Base-by-base conservation (phyloP, 371 early-diverging fungal species). In the Cokeromyces recurvatus region DNA sequence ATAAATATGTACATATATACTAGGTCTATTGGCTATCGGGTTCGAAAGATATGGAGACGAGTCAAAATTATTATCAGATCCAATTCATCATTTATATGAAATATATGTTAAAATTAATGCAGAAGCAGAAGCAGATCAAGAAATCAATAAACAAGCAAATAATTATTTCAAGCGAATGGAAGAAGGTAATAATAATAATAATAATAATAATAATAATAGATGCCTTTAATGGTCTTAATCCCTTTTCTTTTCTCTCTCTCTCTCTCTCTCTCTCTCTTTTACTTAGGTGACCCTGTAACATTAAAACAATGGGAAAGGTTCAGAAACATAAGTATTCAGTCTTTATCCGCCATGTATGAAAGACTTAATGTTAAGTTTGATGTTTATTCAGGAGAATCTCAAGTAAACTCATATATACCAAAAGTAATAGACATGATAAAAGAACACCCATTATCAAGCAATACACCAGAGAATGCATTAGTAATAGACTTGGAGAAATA, bases 311-410 rank as follows among this genome's bases (percentile, higher is more conserved):
- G 99, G 99, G 69, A 74, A 46, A 70, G 71, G 31, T 96, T 99
- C 71, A 79, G 97, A 29, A 82, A 91, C 3, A 59, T 97, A 47
- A 90, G 90, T 43, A 94, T 98, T 31, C 75, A 68, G 23, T 86
- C 90, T 48, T 99, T 95, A 77, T 78, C 84, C 46, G 65, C 81
- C 12, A 81, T 91, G 7, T 99, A 99, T 53, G 78, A 79, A 12
- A 85, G 93, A 38, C 74, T 99, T 21, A 88, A 89, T 54, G 82
- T 98, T 55, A 59, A 82, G 21, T 99, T 99, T 74, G 98, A 98
- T 56, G 80, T 89, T 8, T 99, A 95, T 72, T 92, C 95, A 0
- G 99, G 99, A 31, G 99, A 99, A 71, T 95, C 97, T 3, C 76
- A 90, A 59, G 92, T 89, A 39, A 82, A 81, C 6, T 62, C 68